Evolutionary conservation across 2,329 filamentous ascomycete genomes (phyloP), one percentile per base, ranked within the genome.

Genomic region (Lojkania enalia): DNA sequence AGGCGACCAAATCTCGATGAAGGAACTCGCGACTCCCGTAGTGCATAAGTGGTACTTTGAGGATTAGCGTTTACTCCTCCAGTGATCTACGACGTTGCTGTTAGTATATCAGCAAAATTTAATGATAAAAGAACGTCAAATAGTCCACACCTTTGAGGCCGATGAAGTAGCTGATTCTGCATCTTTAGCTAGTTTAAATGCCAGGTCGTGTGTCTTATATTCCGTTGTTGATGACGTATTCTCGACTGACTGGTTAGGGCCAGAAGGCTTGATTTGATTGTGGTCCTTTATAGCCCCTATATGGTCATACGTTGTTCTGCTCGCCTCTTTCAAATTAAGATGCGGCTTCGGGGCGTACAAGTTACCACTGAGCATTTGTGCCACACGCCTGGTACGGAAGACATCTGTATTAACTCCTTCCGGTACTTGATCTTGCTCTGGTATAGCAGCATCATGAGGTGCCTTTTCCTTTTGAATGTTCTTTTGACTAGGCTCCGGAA

Each of bases 11-110:
- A 72, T 3, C 94, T 84, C 5, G 90, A 90, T 0, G 94, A 88
- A 1, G 94, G 94, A 0, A 99, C 91, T 51, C 84, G 85, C 7
- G 94, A 99, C 63, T 97, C 92, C 43, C 86, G 81, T 66, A 99
- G 83, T 48, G 86, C 77, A 62, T 95, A 90, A 0, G 72, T 61
- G 21, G 69, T 57, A 33, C 68, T 66, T 45, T 66, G 52, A 27
- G 64, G 49, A 30, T 53, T 52, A 37, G 48, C 37, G 7, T 44
- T 57, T 44, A 67, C 41, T 39, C 65, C 62, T 46, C 42, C 40
- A 35, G 59, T 30, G 33, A 63, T 61, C 73, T 76, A 58, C 44
- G 50, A 27, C 36, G 27, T 14, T 29, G 54, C 71, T 74, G 71
- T 79, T 65, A 77, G 75, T 66, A 57, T 44, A 74, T 75, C 70